Evolutionary conservation across 768 basidiomycete genomes (phyloP).

Genomic region (Mycena pura): DNA sequence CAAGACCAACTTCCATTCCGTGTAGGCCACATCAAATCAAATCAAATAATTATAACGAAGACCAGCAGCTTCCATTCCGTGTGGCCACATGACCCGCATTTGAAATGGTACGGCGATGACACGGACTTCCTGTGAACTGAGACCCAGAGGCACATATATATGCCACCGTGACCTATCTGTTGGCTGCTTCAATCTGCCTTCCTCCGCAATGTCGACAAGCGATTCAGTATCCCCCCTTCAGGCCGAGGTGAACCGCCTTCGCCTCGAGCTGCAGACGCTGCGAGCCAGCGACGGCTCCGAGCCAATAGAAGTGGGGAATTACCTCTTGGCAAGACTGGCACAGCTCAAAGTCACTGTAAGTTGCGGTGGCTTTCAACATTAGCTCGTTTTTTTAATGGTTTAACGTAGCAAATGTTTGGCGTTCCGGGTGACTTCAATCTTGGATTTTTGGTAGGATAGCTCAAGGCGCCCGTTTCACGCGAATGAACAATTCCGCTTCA

Average conservation of each 20-base stretch:
- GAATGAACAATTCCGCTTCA: conserved; percentile 40
- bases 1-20: no score
- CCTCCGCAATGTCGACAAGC: no score
- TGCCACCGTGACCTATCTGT: no score
- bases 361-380: not conserved
- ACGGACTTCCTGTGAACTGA: no score
- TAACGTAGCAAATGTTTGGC: conserved; percentile 75
- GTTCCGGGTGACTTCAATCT: conserved; percentile 86
- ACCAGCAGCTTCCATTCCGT: no score
- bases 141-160: no score
- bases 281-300: conserved; percentile 44
- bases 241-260: conserved; percentile 53
- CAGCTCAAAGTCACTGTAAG: conserved; percentile 70
- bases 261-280: conserved; percentile 51
- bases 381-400: not conserved
- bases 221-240: conserved; percentile 37
- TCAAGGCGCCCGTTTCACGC: no score
- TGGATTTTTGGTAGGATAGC: conserved; percentile 56
- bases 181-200: no score
- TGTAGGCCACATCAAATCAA: no score
- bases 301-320: conserved; percentile 61
- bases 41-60: no score
- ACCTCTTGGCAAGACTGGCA: conserved; percentile 65
- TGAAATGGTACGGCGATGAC: no score
- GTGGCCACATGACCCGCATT: no score